Evolutionary conservation across 2,329 filamentous ascomycete genomes (phyloP).

Genomic region (Paraconiothyrium sp.): DNA sequence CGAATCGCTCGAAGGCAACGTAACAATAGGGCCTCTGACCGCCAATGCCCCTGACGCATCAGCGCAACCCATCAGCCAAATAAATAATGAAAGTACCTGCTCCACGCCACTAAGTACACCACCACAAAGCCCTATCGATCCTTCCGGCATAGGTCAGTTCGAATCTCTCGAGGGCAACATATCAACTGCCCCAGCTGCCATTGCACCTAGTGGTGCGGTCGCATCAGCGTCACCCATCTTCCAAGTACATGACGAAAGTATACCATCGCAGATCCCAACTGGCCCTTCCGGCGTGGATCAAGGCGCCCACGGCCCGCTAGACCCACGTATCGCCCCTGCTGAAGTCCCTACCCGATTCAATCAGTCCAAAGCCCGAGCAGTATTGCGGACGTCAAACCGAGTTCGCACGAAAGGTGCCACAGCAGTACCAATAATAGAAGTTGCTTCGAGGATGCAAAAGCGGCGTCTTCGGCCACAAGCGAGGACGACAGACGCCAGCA

Average conservation of each 20-base stretch:
- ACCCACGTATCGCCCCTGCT: too few species aligned
- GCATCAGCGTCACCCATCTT: too few species aligned
- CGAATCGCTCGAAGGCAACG: conserved; percentile 2
- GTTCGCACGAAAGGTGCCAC: conserved; percentile 9
- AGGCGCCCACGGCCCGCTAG: too few species aligned
- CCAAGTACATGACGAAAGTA: too few species aligned
- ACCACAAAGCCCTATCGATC: conserved; percentile 9
- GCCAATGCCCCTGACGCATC: conserved; percentile 2
- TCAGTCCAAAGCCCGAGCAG: too few species aligned
- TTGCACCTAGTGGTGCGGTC: too few species aligned
- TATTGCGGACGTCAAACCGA: conserved; percentile 15
- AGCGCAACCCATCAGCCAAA: conserved; percentile 5
- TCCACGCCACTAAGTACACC: conserved; percentile 14
- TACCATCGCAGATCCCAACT: too few species aligned
- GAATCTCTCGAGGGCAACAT: too few species aligned
- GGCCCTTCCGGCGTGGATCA: too few species aligned
- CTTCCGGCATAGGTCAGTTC: too few species aligned
- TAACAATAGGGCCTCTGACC: background rate
- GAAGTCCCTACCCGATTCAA: too few species aligned
- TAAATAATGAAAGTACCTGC: conserved; percentile 7
- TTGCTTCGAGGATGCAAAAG: conserved; percentile 13
- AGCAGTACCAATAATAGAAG: conserved; percentile 1
- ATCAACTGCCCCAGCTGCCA: too few species aligned
- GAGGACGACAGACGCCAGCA: conserved; percentile 3
- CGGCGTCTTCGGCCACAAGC: conserved; percentile 2